A percentile compares a stretch with the other conserved stretches of the same genome.
These are phyloP conservation scores for Fraxinus excelsior DNA, from an alignment of 257 asterid genomes.

Conservation along the genomic window DNA sequence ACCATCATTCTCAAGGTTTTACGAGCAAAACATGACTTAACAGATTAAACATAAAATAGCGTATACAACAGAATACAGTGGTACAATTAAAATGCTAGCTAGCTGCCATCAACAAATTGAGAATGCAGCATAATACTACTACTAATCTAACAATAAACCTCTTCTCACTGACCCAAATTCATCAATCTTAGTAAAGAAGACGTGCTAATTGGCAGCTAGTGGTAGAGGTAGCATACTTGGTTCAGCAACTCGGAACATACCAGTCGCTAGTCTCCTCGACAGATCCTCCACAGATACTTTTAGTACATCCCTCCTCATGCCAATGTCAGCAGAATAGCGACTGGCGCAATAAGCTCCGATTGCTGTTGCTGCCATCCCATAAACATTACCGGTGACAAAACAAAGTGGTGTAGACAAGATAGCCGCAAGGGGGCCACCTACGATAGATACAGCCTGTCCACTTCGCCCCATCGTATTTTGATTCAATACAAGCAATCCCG, in stretches of 20 bases:
- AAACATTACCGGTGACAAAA: slow-evolving; percentile 66
- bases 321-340: slow-evolving; percentile 82
- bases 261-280: slow-evolving; percentile 53
- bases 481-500: slow-evolving; percentile 77
- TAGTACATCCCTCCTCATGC: slow-evolving; percentile 80
- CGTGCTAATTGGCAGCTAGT: neutral
- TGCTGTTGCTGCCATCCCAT: slow-evolving; percentile 76
- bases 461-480: slow-evolving; percentile 79
- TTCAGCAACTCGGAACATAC: slow-evolving; percentile 53
- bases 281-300: slow-evolving; percentile 76
- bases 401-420: slow-evolving; percentile 71
- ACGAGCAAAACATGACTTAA: neutral
- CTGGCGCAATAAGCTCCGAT: slow-evolving; percentile 82
- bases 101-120: neutral
- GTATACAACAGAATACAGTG: too few species aligned
- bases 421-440: slow-evolving; percentile 94
- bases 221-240: slow-evolving; percentile 25
- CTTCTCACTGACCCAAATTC: neutral
- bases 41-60: too few species aligned
- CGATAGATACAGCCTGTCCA: slow-evolving; percentile 79
- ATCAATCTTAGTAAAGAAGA: neutral
- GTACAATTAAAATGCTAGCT: neutral
- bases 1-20: neutral
- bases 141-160: neutral
- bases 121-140: neutral